Base-by-base conservation (phyloP, 1,284 basidiomycete species). In the Tylopilus sp. region DNA sequence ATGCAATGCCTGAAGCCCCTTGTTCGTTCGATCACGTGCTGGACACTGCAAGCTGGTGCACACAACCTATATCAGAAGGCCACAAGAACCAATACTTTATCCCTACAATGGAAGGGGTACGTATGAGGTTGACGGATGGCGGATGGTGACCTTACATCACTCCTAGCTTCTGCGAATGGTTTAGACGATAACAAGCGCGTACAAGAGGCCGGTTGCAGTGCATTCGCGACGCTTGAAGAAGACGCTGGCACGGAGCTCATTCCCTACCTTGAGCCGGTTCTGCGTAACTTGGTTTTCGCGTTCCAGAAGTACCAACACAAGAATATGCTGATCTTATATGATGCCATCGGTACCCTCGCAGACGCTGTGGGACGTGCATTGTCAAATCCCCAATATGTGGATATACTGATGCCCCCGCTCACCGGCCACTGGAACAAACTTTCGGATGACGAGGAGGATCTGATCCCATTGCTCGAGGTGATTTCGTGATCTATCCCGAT, bases 231-330 rank as follows among this genome's bases (percentile, higher is more conserved):
- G 12, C 88, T 99, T 15, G 98, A 99, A 81, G 98, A 99, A 82
- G 98, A 99, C 80, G 98, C 97, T 1, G 97, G 96, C 5, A 78
- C 87, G 4, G 94, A 94, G 74, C 89, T 99, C 57, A 92, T 91
- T 22, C 98, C 97, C 1, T 99, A 93, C 83, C 89, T 99, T 19
- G 95, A 97, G 73, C 97, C 97, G 1, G 95, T 99, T 60, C 85
- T 99, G 60, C 91, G 93, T 64, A 98, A 98, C 78, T 87, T 99
- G 62, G 97, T 98, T 26, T 92, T 95, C 70, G 98, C 98, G 0
- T 99, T 99, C 80, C 91, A 95, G 69, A 98, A 98, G 82, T 99
- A 99, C 79, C 97, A 99, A 79, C 96, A 98, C 80, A 99, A 99
- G 89, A 99, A 99, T 78, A 91, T 99, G 87, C 87, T 99, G 69